Evolutionary conservation across 148 eudicot genomes (phyloP), one percentile per base, ranked within the genome.

Genomic region (Cornus florida): DNA sequence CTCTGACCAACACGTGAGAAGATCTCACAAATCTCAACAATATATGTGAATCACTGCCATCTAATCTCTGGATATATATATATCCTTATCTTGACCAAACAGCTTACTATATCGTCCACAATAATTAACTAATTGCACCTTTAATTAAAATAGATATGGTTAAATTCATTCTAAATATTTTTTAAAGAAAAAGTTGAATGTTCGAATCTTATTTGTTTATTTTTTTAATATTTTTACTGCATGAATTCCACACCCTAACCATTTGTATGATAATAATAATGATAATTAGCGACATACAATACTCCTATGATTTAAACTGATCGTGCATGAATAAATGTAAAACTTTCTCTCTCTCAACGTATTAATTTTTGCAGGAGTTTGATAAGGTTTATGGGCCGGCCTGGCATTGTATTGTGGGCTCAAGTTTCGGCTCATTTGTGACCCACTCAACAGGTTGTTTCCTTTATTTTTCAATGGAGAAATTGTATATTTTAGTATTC

Each of bases 341-440:
- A 6, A 3, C 48, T 43, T 8, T 43, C 48, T 1, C 10, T 43
- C 48, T 43, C 48, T 43, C 48, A 43, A 9, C 48, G 1, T 43
- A 4, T 43, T 43, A 43, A 43, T 35, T 33, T 46, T 32, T 76
- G 73, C 91, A 92, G 97, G 94, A 92, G 75, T 92, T 94, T 81
- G 98, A 94, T 73, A 91, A 87, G 78, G 85, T 87, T 60, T 89
- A 94, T 86, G 98, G 98, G 85, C 93, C 97, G 75, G 93, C 97
- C 46, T 92, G 97, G 97, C 94, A 92, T 73, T 92, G 97, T 81
- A 92, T 94, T 1, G 93, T 92, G 88, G 98, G 98, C 82, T 91
- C 97, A 75, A 94, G 93, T 65, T 94, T 94, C 64, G 97, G 98
- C 16, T 94, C 98, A 10, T 94, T 88, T 82, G 98, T 94, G 67